These are phyloP conservation scores for Amanita pallidorosea DNA, from an alignment of 768 basidiomycete genomes.

Conservation along the genomic window DNA sequence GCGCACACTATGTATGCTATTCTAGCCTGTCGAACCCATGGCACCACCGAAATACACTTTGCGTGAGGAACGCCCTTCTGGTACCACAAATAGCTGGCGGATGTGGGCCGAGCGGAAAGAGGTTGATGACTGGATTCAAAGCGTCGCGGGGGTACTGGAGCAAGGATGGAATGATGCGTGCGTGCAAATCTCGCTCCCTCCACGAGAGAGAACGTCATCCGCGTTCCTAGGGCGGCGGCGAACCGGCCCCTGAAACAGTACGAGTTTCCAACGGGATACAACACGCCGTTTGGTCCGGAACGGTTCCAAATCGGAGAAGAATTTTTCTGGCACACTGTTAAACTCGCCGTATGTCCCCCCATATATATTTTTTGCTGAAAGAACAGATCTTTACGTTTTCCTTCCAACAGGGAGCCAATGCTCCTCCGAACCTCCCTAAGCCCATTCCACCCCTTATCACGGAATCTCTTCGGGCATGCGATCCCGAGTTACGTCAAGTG, in stretches of 20 bases:
- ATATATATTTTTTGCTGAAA: background rate
- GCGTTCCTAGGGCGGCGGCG: slow-evolving; percentile 39
- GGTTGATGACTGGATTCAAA: slow-evolving; percentile 91
- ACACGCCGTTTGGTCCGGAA: slow-evolving; percentile 70
- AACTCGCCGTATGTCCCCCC: slow-evolving; percentile 37
- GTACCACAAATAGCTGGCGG: slow-evolving; percentile 76
- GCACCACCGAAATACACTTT: slow-evolving; percentile 55
- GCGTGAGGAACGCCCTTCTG: slow-evolving; percentile 61
- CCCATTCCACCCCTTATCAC: slow-evolving; percentile 67
- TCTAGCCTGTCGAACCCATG: slow-evolving; percentile 63
- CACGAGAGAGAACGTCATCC: background rate
- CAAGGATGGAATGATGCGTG: slow-evolving; percentile 87
- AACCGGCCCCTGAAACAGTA: slow-evolving; percentile 57
- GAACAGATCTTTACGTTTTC: background rate
- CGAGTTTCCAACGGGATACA: slow-evolving; percentile 95
- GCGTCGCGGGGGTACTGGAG: slow-evolving; percentile 75
- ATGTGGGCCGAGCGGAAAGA: slow-evolving; percentile 71
- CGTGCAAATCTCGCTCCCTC: slow-evolving; percentile 15
- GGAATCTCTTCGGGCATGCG: slow-evolving; percentile 73
- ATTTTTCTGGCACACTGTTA: slow-evolving; percentile 67
- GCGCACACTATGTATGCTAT: slow-evolving; percentile 1
- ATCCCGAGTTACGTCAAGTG: slow-evolving; percentile 84
- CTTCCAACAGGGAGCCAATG: slow-evolving; percentile 34
- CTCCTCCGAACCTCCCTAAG: slow-evolving; percentile 51
- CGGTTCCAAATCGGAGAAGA: slow-evolving; percentile 82